Conservation (phyloP, 148 eudicot species). For the Amaranthus palmeri region DNA sequence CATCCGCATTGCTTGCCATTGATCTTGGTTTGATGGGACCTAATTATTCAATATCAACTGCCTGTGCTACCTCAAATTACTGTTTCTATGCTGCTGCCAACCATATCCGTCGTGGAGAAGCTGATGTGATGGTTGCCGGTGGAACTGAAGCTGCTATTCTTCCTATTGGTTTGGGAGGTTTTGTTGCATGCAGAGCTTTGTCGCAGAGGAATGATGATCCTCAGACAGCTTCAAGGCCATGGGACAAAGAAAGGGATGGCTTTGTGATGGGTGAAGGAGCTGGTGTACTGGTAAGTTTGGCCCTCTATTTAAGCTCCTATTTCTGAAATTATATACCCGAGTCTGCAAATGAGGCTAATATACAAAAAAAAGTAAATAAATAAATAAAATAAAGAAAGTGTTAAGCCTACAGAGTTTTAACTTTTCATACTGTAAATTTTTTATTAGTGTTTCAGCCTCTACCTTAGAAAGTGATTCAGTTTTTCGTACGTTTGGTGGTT, state of each 20-base stretch:
- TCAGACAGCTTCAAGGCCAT: constrained; percentile 89
- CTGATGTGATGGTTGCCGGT: constrained; percentile 92
- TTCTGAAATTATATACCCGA: too few relatives aligned
- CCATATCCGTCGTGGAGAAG: constrained; percentile 95
- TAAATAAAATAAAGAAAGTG: too few relatives aligned
- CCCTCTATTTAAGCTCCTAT: not conserved
- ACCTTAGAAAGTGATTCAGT: too few relatives aligned
- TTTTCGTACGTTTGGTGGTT: too few relatives aligned
- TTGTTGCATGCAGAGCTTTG: constrained; percentile 94
- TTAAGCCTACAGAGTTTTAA: too few relatives aligned
- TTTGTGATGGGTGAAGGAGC: constrained; percentile 99
- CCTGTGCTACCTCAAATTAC: constrained; percentile 94
- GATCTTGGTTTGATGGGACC: constrained; percentile 98
- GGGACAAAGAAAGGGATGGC: constrained; percentile 97
- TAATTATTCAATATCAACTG: constrained; percentile 89
- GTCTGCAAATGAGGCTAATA: too few relatives aligned
- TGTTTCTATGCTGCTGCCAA: constrained; percentile 95
- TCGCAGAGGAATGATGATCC: constrained; percentile 96
- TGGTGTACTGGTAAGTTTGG: constrained; percentile 70
- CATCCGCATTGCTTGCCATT: constrained; percentile 89
- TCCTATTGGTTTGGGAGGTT: constrained; percentile 96
- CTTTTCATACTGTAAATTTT: too few relatives aligned
- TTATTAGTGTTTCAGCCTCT: too few relatives aligned
- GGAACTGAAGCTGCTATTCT: constrained; percentile 94
- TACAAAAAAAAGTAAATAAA: too few relatives aligned